These are phyloP conservation scores for Coemansia sp. DNA, from an alignment of 371 early-diverging fungal genomes.

Conservation along the genomic window DNA sequence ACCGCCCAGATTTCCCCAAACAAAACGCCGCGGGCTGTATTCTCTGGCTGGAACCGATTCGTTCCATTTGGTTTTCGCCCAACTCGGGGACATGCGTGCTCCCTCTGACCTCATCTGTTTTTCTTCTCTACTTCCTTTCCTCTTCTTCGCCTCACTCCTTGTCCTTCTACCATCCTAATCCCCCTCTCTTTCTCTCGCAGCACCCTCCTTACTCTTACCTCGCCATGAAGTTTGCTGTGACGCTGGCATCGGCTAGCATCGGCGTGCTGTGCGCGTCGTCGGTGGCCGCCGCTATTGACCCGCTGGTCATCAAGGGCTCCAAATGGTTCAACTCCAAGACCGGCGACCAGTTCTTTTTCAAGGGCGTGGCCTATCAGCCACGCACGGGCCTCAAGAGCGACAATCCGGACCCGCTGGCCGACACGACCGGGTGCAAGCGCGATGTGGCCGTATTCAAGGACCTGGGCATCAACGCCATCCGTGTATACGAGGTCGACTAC, in stretches of 20 bases:
- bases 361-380: constrained; percentile 81
- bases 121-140: no score
- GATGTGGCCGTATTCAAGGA: constrained; percentile 68
- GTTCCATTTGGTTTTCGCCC: no score
- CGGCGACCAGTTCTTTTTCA: constrained; percentile 74
- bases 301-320: constrained; percentile 66
- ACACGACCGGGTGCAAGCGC: constrained; percentile 61
- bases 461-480: constrained; percentile 71
- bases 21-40: no score
- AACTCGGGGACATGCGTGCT: no score
- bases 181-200: neutral
- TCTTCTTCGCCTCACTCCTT: neutral
- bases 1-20: no score
- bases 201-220: neutral
- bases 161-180: neutral
- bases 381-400: constrained; percentile 38
- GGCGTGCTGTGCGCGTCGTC: constrained; percentile 38
- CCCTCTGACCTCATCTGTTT: no score
- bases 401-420: constrained; percentile 66
- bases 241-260: constrained; percentile 18
- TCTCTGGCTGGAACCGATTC: no score
- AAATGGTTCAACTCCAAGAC: constrained; percentile 72
- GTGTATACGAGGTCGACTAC: constrained; percentile 76
- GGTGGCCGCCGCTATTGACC: constrained; percentile 54
- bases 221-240: constrained; percentile 29